Conservation (phyloP, 345 rosid genomes). For the Salix purpurea region DNA sequence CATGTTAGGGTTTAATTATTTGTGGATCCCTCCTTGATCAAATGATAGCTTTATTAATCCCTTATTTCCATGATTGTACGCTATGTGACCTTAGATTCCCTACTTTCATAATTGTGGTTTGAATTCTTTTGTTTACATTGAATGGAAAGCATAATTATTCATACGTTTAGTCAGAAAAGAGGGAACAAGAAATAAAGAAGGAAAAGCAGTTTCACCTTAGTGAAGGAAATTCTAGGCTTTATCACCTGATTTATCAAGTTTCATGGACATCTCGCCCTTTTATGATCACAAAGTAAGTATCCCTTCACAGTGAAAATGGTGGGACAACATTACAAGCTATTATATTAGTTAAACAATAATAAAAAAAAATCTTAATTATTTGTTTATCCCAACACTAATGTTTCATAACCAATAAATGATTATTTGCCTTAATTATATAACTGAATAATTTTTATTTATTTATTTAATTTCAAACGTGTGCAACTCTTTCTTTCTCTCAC, state of each 20-base stretch:
- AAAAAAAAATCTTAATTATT: too few relatives aligned
- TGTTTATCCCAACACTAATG: too few relatives aligned
- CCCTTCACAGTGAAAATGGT: not conserved
- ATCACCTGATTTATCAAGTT: too few relatives aligned
- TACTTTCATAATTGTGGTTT: not conserved
- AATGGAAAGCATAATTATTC: not conserved
- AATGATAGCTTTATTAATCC: not conserved
- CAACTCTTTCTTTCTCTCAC: too few relatives aligned
- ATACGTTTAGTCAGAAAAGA: not conserved
- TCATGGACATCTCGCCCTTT: not conserved
- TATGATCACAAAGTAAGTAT: not conserved
- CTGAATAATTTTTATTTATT: too few relatives aligned
- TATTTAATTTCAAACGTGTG: too few relatives aligned
- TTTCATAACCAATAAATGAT: too few relatives aligned
- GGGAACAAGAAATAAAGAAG: not conserved
- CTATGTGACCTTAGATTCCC: not conserved
- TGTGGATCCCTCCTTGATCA: not conserved
- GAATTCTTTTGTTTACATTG: not conserved
- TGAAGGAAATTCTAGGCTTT: not conserved
- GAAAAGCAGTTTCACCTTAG: not conserved
- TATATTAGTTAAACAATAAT: not conserved
- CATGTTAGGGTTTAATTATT: not conserved
- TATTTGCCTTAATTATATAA: too few relatives aligned
- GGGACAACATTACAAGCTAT: not conserved
- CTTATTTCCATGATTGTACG: not conserved